Base-by-base conservation (phyloP, 2,329 filamentous ascomycete species). In the Thermothelomyces thermophilus region DNA sequence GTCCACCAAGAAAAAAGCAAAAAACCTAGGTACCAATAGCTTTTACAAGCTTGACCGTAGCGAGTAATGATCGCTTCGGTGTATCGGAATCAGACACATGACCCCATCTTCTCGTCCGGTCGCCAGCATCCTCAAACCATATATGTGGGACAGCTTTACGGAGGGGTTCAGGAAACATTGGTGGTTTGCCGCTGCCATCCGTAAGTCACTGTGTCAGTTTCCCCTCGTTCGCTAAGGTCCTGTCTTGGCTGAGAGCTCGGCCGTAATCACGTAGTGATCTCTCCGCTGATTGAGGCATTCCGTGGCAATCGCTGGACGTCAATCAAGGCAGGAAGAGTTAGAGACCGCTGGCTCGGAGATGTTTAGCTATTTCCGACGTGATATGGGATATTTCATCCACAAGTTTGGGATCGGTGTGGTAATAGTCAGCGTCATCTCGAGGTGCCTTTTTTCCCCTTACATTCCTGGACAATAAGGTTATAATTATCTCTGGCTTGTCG, bases 121-220 rank as follows among this genome's bases (percentile, higher is more conserved):
- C 8, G 53, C 53, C 20, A 53, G 22, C 5, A 26, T 34, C 13
- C 34, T 49, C n/a, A n/a, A n/a, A n/a, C n/a, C n/a, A n/a, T n/a
- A n/a, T n/a, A n/a, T n/a, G n/a, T n/a, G n/a, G n/a, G n/a, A n/a
- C n/a, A n/a, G n/a, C n/a, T n/a, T n/a, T n/a, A n/a, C n/a, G n/a
- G n/a, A n/a, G n/a, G n/a, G n/a, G n/a, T n/a, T n/a, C n/a, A n/a
- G n/a, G n/a, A n/a, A n/a, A n/a, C n/a, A n/a, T n/a, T 51, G 53
- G 31, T 44, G 53, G 45, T 53, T 55, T 24, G 48, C 46, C 22
- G 46, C 42, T 16, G 48, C 51, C 51, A 53, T 49, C 3, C 53
- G 40, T 16, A 55, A 17, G 34, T n/a, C 53, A 51, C 3, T 45
- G 41, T 8, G 47, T 28, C 34, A 55, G 37, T 24, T 51, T 28